Conservation (phyloP, 148 eudicot genomes). For the Fagopyrum tataricum region DNA sequence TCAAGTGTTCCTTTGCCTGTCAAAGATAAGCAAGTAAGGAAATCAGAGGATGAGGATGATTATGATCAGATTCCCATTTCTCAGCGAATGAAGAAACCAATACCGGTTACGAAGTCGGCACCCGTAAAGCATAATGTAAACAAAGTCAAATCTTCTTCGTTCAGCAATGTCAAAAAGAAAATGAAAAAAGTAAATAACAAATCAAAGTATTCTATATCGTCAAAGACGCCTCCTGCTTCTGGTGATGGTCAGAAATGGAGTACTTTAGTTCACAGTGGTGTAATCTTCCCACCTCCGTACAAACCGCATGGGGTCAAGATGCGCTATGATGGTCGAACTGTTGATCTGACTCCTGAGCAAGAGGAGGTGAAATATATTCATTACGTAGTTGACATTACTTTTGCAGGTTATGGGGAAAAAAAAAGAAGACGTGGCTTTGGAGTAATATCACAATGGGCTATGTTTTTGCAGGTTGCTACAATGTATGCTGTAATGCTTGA, state of each 20-base stretch:
- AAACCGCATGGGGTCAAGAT: slow-evolving; percentile 85
- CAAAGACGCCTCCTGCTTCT: slow-evolving; percentile 68
- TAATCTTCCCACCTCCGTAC: slow-evolving; percentile 93
- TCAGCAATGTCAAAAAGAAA: slow-evolving; percentile 44
- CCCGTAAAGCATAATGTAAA: slow-evolving; percentile 31
- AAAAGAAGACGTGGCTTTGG: not conserved
- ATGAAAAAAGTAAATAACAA: slow-evolving; percentile 55
- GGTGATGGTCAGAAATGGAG: slow-evolving; percentile 99
- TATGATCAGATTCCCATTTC: slow-evolving; percentile 65
- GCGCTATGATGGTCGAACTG: slow-evolving; percentile 76
- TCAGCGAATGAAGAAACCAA: slow-evolving; percentile 57
- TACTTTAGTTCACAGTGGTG: slow-evolving; percentile 87
- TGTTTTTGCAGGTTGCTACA: slow-evolving; percentile 78
- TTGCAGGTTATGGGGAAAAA: not conserved
- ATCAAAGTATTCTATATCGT: slow-evolving; percentile 58
- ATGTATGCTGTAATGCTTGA: slow-evolving; percentile 97
- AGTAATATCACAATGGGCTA: slow-evolving; percentile 6
- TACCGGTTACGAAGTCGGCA: slow-evolving; percentile 42
- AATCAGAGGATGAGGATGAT: slow-evolving; percentile 51
- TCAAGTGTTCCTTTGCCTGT: slow-evolving; percentile 36
- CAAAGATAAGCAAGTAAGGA: slow-evolving; percentile 41
- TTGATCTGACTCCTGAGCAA: slow-evolving; percentile 82
- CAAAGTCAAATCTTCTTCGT: slow-evolving; percentile 42
- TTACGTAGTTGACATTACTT: slow-evolving; percentile 6
- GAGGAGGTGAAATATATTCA: slow-evolving; percentile 64